Evolutionary conservation across 2,329 filamentous ascomycete genomes (phyloP), one percentile per base, ranked within the genome.

Genomic region (Torrubiella hemipterigena): DNA sequence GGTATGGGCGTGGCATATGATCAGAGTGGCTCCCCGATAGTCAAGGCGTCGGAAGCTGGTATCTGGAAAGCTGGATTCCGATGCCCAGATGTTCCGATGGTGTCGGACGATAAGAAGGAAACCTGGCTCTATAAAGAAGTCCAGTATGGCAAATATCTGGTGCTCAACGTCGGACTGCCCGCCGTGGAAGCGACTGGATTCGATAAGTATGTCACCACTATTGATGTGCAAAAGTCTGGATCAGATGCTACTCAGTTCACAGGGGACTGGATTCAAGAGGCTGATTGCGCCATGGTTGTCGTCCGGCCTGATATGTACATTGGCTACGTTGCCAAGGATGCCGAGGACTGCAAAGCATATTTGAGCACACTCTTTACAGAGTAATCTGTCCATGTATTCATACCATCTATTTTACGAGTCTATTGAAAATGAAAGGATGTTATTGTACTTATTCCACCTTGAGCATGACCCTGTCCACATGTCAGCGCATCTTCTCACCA

Each of bases 1-100:
- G 61, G 52, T 30, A 58, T 63, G 59, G 59, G 59, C 4, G 56
- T 64, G 2, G 47, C 54, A 7, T 64, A 63, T 39, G 42, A 49
- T 6, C 47, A 39, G 4, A 35, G 51, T 17, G 46, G 38, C 15
- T 60, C 58, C 7, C 48, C 51, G 12, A 42, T 58, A 5, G 45
- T 62, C 13, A 33, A 38, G 5, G 43, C 48, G 12, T 56, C 54
- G 3, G 39, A 47, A 27, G 38, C 39, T 11, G 52, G 49, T 12
- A 43, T 59, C 24, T 62, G 51, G 54, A 55, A 45, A 20, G 56
- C 54, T 5, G 57, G 56, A 8, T 44, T 47, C 14, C 42, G 54
- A 18, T 59, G 55, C 37, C 57, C 56, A 2, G 56, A 60, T 32
- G 38, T 45, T 15, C 33, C 58, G n/a, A 36, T 33, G 22, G 30